phyloP scores from a whole-genome alignment of 2,329 filamentous ascomycete genomes.

The Scedosporium dehoogii region DNA sequence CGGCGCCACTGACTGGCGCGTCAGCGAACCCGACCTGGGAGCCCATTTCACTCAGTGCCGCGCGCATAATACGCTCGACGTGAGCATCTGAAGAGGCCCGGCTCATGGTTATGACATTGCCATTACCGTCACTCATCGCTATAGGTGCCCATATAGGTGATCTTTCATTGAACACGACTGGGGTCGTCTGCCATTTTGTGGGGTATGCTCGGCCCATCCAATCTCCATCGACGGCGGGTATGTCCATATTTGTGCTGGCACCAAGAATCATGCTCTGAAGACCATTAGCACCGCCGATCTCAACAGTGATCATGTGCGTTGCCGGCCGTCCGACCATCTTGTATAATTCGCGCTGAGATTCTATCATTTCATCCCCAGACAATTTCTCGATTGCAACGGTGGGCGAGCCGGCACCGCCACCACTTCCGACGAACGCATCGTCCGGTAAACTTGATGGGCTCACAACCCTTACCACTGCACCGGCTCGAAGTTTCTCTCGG shows the following conservation, averaged over 20 bases:
- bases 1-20: conserved; percentile 35
- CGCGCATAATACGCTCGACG: conserved; percentile 39
- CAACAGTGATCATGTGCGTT: conserved; percentile 49
- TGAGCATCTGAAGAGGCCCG: conserved; percentile 33
- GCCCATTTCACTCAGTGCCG: conserved; percentile 45
- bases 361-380: conserved; percentile 42
- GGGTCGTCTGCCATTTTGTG: conserved; percentile 45
- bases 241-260: conserved; percentile 38
- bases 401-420: conserved; percentile 48
- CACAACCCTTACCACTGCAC: conserved; percentile 40
- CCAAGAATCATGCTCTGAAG: conserved; percentile 48
- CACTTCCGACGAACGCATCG: conserved; percentile 42
- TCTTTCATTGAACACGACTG: conserved; percentile 39
- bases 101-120: conserved; percentile 39
- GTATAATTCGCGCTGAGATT: conserved; percentile 42
- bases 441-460: conserved; percentile 38
- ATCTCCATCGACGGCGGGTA: conserved; percentile 43
- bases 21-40: conserved; percentile 39
- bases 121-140: conserved; percentile 41
- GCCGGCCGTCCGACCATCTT: conserved; percentile 31
- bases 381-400: conserved; percentile 52
- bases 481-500: conserved; percentile 37
- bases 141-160: conserved; percentile 31
- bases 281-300: conserved; percentile 60
- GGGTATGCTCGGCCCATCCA: conserved; percentile 49